A percentile compares a stretch with the other conserved stretches of the same genome.
phyloP scores from a whole-genome alignment of 176 grass and related monocot genomes.

The Oryza meyeriana region DNA sequence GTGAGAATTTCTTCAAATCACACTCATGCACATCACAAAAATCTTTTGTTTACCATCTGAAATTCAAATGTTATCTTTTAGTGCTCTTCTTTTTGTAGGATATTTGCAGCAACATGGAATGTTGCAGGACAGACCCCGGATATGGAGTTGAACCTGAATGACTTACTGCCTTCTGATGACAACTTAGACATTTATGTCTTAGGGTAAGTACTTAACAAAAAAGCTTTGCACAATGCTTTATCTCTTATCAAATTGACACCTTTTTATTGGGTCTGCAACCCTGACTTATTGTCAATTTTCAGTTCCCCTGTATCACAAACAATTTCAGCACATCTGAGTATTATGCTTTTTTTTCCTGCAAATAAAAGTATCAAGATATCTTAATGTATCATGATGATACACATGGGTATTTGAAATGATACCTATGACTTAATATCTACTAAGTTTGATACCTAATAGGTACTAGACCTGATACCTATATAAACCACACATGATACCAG shows the following conservation, averaged over 20 bases:
- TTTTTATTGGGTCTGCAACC: background rate
- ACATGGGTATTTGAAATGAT: no score
- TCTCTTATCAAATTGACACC: no score
- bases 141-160: constrained; percentile 47
- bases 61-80: background rate
- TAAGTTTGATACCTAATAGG: no score
- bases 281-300: constrained; percentile 13
- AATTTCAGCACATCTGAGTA: no score
- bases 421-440: no score
- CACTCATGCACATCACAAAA: background rate
- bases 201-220: constrained; percentile 40
- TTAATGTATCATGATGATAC: no score
- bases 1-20: background rate
- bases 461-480: no score
- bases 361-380: no score
- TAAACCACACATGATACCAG: no score
- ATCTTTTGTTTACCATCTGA: background rate
- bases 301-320: background rate
- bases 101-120: constrained; percentile 65
- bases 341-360: no score
- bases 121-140: constrained; percentile 52
- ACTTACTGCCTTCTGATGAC: constrained; percentile 59
- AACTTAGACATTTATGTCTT: constrained; percentile 60
- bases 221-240: background rate
- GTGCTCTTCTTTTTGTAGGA: constrained; percentile 22